Base-by-base conservation (phyloP, 78 protist species). In the Fonticula alba region DNA sequence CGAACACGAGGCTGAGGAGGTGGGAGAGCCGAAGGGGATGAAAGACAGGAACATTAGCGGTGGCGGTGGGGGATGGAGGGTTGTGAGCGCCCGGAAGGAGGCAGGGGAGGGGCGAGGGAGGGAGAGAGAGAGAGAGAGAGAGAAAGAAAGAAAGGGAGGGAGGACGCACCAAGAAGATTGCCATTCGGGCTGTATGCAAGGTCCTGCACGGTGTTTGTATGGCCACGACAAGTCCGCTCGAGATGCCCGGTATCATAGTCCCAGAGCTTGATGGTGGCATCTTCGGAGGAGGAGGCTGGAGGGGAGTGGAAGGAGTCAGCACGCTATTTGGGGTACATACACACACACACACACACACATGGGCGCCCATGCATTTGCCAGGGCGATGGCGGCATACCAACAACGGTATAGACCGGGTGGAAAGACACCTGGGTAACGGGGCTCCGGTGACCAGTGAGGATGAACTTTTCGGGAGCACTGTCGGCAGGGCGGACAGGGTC, bases 171-270 rank as follows among this genome's bases (percentile, higher is more conserved):
- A 3, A 71, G 19, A 1, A 26, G 0, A 26, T 43, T 66, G 33
- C 88, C 88, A 5, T 33, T 57, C 51, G 41, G 75, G 57, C 73
- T 76, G 37, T 75, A 82, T 29, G 78, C 88, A 22, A 82, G 10
- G 56, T 65, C 78, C n/a, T 83, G 76, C 9, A 83, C 85, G 7
- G 82, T 73, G 35, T 80, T 70, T 47, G 89, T 83, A 71, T 83
- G 89, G 13, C 89, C 89, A 31, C 74, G 74, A 1, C 81, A 71
- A 10, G 91, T 82, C 3, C 84, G 49, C 49, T 84, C 86, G 56
- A 72, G 66, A 33, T 81, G 82, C 17, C 91, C 91, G 14, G 85
- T 69, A 46, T 84, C 91, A 32, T 53, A 78, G 58, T 84, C 91
- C 87, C 87, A 84, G 29, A 74, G 24, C 58, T 73, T 81, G 55